Base-by-base conservation (phyloP, 352 stramenopile genomes). In the Phytophthora megakarya region DNA sequence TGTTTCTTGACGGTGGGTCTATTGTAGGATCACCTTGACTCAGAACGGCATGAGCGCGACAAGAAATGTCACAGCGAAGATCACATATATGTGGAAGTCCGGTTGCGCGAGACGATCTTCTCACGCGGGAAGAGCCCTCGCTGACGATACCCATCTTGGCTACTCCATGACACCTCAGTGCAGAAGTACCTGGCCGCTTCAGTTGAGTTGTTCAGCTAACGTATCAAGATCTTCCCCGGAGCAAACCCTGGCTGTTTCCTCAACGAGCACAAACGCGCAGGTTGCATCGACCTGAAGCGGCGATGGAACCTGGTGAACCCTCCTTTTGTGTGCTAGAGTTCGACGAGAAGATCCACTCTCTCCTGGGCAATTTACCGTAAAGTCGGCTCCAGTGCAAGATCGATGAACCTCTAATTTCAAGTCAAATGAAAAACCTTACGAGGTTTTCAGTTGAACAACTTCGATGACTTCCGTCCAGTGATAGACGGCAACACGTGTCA, bases 11-110 rank as follows among this genome's bases (percentile, higher is more conserved):
- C 49, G 8, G 48, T 55, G 0, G 37, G 62, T 26, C 40, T 70
- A 4, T 11, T 65, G 11, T 33, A 65, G 13, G 25, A 62, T 5
- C 40, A 70, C n/a, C 25, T 70, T 0, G 43, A 23, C 19, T 46
- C 25, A 12, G 16, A 66, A 1, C 30, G 32, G 0, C 50, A 63
- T 46, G 30, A 67, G 1, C 19, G 50, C 5, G 63, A 71, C n/a
- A 13, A 16, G 1, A 54, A 58, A 8, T 71, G 63, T 54, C 48
- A 65, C 25, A 59, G 43, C n/a, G 63, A 66, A 49, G 55, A 66
- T n/a, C 55, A 62, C 28, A 37, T 59, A 32, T 43, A 33, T 0
- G 49, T 62, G 2, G 35, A 57, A 26, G 54, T 66, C 33, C 1
- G 35, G 0, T 25, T 65, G 1, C 40, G 55, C 1, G 55, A 32